Base-by-base conservation (phyloP, 208 protist species). In the Crithidia sp. region DNA sequence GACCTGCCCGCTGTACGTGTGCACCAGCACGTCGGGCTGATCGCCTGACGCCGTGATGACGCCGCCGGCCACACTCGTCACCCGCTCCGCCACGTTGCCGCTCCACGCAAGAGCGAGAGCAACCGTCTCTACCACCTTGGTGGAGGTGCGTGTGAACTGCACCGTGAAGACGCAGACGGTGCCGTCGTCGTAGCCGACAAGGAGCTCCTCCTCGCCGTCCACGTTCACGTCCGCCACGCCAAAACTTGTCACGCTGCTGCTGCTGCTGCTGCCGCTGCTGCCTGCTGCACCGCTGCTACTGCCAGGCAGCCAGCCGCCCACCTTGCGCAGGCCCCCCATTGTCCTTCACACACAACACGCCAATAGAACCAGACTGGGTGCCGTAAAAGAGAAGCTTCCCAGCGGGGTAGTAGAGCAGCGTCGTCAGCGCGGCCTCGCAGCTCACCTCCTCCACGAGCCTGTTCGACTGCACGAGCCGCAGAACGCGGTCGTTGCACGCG, bases 111-210 rank as follows among this genome's bases (percentile, higher is more conserved):
- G 61, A 37, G 74, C 53, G n/a, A 86, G 78, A 53, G 74, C 47
- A 52, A 88, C 66, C 44, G 61, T 7, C 7, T 66, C 61, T 3
- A 74, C 41, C 14, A 7, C 55, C 8, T 10, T 10, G 40, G 13
- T 45, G 45, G 66, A 52, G n/a, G 71, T 43, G 17, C 44, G 49
- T 10, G 50, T 19, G 40, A 41, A 53, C 17, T 74, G 53, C 53
- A 90, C 53, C 44, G 72, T 69, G 8, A 90, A 85, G n/a, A 96
- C 80, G n/a, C 79, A 67, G 55, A 97, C 76, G 4, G 74, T 75
- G 57, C 94, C 94, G 77, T 96, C 84, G 41, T 94, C 87, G 64
- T 83, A 87, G 61, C 91, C 91, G 5, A 92, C 85, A 12, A 97
- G 69, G 9, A 97, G 45, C 66, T 97, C 94, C 3, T 84, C 77